These are phyloP conservation scores for Fusarium redolens DNA, from an alignment of 2,329 filamentous ascomycete genomes.

Conservation along the genomic window DNA sequence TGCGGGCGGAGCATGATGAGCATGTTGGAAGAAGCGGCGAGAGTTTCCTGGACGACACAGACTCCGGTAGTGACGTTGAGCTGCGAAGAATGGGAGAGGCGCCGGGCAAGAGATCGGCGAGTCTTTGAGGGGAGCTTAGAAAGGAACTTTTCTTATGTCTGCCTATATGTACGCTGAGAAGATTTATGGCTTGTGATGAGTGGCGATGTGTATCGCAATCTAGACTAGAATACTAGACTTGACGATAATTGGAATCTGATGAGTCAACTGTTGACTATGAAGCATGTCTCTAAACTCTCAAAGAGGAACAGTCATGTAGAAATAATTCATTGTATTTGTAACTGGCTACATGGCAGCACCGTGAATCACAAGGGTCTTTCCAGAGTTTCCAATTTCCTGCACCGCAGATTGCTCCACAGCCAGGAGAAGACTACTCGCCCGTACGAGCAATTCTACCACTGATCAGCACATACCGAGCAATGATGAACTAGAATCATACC, in stretches of 20 bases:
- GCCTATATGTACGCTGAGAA: slow-evolving; percentile 16
- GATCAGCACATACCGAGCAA: slow-evolving; percentile 17
- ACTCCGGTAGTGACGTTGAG: slow-evolving; percentile 52
- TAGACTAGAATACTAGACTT: slow-evolving; percentile 6
- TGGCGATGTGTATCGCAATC: not conserved
- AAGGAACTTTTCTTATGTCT: not conserved
- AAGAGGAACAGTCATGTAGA: too few species aligned
- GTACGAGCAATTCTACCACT: slow-evolving; percentile 71
- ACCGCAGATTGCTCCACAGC: slow-evolving; percentile 73
- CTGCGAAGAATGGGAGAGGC: slow-evolving; percentile 45
- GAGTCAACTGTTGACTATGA: not conserved
- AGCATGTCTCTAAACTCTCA: not conserved
- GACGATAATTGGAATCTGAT: not conserved
- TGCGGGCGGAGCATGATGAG: slow-evolving; percentile 3
- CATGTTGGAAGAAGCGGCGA: slow-evolving; percentile 26
- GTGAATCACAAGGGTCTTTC: slow-evolving; percentile 75
- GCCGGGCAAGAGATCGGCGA: slow-evolving; percentile 42
- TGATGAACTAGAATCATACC: slow-evolving; percentile 59
- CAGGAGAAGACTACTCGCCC: slow-evolving; percentile 71
- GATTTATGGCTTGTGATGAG: slow-evolving; percentile 16
- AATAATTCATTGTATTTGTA: too few species aligned
- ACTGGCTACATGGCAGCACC: slow-evolving; percentile 45
- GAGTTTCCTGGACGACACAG: slow-evolving; percentile 46
- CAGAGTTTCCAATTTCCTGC: slow-evolving; percentile 68
- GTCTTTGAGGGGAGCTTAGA: slow-evolving; percentile 23